These are phyloP conservation scores for Prunus fruticosa DNA, from an alignment of 306 rosid species.

Conservation along the genomic window DNA sequence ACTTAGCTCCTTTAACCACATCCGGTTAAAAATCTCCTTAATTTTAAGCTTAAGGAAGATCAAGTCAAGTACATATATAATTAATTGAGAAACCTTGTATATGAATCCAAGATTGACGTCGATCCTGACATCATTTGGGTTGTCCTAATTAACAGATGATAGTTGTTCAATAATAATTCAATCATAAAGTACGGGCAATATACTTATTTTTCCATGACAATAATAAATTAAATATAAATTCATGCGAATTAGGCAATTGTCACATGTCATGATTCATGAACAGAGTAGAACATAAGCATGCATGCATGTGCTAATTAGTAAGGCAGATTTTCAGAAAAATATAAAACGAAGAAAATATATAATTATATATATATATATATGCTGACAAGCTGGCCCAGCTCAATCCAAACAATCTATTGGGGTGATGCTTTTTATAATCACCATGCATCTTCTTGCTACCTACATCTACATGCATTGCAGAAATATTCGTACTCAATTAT, in stretches of 20 bases:
- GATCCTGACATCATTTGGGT: not conserved
- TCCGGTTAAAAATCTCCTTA: too few species aligned
- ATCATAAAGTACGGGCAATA: not conserved
- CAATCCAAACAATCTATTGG: not conserved
- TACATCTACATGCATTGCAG: not conserved
- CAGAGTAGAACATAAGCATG: not conserved
- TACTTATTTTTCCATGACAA: too few species aligned
- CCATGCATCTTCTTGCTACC: not conserved
- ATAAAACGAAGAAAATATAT: not conserved
- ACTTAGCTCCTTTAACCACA: not conserved
- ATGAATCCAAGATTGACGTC: not conserved
- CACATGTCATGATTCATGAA: not conserved
- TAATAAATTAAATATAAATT: too few species aligned
- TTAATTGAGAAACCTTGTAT: not conserved
- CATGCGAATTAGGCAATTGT: not conserved
- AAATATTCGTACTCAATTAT: not conserved
- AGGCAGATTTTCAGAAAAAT: not conserved
- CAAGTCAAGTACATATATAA: not conserved
- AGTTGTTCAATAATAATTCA: too few species aligned
- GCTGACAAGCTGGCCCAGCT: not conserved
- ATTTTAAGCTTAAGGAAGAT: too few species aligned
- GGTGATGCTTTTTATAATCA: not conserved
- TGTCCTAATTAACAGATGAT: not conserved
- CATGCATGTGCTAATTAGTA: not conserved
- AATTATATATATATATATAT: not conserved